Conservation (phyloP, 176 grass and related monocot genomes). For the Puccinellia tenuiflora region DNA sequence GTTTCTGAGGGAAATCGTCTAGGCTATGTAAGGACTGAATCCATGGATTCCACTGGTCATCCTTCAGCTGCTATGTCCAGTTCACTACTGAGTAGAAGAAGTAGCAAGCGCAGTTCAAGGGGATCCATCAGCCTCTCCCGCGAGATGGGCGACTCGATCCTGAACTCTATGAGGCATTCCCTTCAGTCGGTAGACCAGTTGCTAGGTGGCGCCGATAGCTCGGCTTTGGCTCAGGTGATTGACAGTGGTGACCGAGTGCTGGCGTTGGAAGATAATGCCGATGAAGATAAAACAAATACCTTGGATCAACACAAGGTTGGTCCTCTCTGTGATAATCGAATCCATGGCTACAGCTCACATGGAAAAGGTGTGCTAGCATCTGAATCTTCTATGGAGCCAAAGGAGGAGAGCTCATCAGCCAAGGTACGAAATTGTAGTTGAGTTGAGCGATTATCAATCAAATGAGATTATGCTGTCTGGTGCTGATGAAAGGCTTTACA, state of each 20-base stretch:
- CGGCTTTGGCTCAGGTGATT: constrained; percentile 54
- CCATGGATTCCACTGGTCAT: constrained; percentile 32
- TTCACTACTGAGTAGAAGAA: constrained; percentile 40
- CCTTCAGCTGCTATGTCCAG: constrained; percentile 26
- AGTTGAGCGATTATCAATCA: constrained; percentile 7
- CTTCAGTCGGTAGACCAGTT: constrained; percentile 57
- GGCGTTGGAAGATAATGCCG: constrained; percentile 27
- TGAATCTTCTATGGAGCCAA: constrained; percentile 3
- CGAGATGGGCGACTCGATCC: constrained; percentile 52
- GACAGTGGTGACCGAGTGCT: constrained; percentile 62
- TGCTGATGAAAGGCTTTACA: neutral
- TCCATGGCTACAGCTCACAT: constrained; percentile 6
- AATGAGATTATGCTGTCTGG: neutral
- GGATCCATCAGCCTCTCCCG: constrained; percentile 58
- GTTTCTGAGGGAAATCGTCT: neutral
- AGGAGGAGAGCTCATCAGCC: constrained; percentile 12
- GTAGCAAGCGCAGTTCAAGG: constrained; percentile 42
- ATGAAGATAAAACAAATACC: constrained; percentile 15
- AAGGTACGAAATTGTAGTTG: constrained; percentile 21
- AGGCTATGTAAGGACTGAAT: constrained; percentile 33
- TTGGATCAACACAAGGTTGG: constrained; percentile 26
- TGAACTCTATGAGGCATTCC: constrained; percentile 73
- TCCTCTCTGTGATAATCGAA: constrained; percentile 36
- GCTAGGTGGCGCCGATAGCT: constrained; percentile 53
- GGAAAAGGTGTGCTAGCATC: neutral